Conservation (phyloP, 768 basidiomycete species). For the Agaricus sinodeliciosus region DNA sequence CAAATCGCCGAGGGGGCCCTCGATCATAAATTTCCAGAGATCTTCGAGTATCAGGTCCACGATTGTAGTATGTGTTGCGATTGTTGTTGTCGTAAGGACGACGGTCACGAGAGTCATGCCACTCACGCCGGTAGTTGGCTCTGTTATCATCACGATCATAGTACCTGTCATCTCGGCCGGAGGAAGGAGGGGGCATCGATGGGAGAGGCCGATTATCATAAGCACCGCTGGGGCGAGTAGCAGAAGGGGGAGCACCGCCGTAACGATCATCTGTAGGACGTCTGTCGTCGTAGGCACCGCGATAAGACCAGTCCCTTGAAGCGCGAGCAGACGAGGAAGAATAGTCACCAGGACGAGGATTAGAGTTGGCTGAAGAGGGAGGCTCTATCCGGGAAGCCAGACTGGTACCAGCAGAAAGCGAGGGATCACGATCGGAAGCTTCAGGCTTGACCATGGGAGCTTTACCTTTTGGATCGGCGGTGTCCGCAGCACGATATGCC, state of each 20-base stretch:
- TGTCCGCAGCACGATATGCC: not conserved
- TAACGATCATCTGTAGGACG: conserved; percentile 9
- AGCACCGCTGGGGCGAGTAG: conserved; percentile 2
- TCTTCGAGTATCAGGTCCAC: conserved; percentile 5
- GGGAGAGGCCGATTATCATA: conserved; percentile 3
- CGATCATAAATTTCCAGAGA: conserved; percentile 1
- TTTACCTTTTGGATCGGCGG: conserved; percentile 1
- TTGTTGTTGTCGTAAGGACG: conserved; percentile 9
- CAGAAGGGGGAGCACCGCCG: not conserved
- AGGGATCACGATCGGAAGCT: not conserved
- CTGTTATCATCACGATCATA: conserved; percentile 10
- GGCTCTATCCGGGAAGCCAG: not conserved
- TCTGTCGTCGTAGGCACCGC: conserved; percentile 2
- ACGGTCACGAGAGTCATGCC: conserved; percentile 11
- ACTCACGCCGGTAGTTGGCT: conserved; percentile 9
- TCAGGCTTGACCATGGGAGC: conserved; percentile 1
- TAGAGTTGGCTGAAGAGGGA: conserved; percentile 3
- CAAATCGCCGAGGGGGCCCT: conserved; percentile 4
- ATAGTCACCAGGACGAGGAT: conserved; percentile 1
- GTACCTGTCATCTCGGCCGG: conserved; percentile 7
- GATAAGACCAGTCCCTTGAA: conserved; percentile 5
- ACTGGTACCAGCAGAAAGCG: not conserved
- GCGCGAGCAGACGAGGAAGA: conserved; percentile 4
- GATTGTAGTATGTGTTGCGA: not conserved
- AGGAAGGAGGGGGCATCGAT: conserved; percentile 6